Base-by-base conservation (phyloP, 345 rosid genomes). In the Populus davidiana region DNA sequence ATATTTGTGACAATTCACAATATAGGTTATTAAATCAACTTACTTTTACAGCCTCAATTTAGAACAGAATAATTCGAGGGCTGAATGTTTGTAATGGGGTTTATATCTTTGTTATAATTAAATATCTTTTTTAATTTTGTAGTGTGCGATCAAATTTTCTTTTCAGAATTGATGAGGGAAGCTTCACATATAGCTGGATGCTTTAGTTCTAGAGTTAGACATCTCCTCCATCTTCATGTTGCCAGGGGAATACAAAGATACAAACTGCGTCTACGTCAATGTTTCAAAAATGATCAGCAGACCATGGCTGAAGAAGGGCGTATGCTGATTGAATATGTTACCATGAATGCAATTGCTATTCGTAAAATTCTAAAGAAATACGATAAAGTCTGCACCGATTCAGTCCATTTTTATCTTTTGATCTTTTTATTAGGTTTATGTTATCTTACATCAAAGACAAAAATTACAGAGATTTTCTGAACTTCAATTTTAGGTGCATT, bases 301-400 rank as follows among this genome's bases (percentile, higher is more conserved):
- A 78, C 83, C 74, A 81, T 92, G 83, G 47, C 84, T n/a, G 85
- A 91, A 73, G 92, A 93, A 78, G 99, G 98, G 41, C 80, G 83
- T 71, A 87, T 92, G 83, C 76, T 95, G 89, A 93, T 93, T 8
- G 90, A 93, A 38, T 93, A 95, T 73, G 83, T 90, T 29, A 87
- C 90, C 1, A 91, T 93, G 99, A 95, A 93, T 36, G 91, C 98
- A 0, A 90, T 87, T 72, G 99, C 99, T 43, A 93, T 93, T 63
- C 88, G 87, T 69, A 92, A 95, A 86, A 93, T 95, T 77, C 90
- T 95, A 56, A 93, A 95, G 92, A 95, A 95, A 86, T 95, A 95
- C 67, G 97, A 95, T 77, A 93, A 95, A 85, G 99, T 91, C 83
- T 66, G 86, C 73, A 72, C 20, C 23, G 6, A 16, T 64, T 31